Evolutionary conservation across 169 alveolate species (phyloP).

Genomic region (Babesia caballi): DNA sequence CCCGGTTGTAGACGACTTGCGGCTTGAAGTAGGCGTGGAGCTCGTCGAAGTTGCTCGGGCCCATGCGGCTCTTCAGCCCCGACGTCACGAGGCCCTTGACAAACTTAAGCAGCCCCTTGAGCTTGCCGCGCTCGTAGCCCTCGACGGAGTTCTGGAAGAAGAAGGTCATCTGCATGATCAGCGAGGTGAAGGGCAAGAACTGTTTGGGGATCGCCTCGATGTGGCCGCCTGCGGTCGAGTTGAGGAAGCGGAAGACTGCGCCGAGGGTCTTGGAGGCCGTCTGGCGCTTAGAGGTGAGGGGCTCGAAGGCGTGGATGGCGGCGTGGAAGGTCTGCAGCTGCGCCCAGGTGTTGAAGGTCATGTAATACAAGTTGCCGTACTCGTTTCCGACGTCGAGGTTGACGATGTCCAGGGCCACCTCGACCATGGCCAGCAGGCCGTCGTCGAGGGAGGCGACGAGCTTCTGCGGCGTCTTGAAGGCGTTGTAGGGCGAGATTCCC

Average conservation of each 20-base stretch:
- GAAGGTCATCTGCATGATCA: slow-evolving; percentile 48
- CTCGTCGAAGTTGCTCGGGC: slow-evolving; percentile 36
- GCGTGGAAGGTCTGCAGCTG: slow-evolving; percentile 37
- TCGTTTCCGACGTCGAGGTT: slow-evolving; percentile 13
- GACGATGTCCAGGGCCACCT: slow-evolving; percentile 33
- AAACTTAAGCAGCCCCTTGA: slow-evolving; percentile 8
- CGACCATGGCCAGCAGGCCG: slow-evolving; percentile 24
- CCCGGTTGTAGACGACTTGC: slow-evolving; percentile 46
- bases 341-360: slow-evolving; percentile 53
- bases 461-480: slow-evolving; percentile 35
- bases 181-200: slow-evolving; percentile 49
- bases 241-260: slow-evolving; percentile 54
- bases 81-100: slow-evolving; percentile 11
- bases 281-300: not conserved
- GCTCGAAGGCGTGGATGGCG: slow-evolving; percentile 60
- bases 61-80: slow-evolving; percentile 17
- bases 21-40: slow-evolving; percentile 31
- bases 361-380: slow-evolving; percentile 26
- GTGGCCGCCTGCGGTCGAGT: slow-evolving; percentile 28
- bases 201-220: slow-evolving; percentile 39
- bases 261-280: slow-evolving; percentile 62
- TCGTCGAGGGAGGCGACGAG: slow-evolving; percentile 42
- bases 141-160: slow-evolving; percentile 50
- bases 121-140: slow-evolving; percentile 4
- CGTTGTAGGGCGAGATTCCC: slow-evolving; percentile 47